Conservation (phyloP, 371 early-diverging fungal genomes). For the Batkoa obscura region DNA sequence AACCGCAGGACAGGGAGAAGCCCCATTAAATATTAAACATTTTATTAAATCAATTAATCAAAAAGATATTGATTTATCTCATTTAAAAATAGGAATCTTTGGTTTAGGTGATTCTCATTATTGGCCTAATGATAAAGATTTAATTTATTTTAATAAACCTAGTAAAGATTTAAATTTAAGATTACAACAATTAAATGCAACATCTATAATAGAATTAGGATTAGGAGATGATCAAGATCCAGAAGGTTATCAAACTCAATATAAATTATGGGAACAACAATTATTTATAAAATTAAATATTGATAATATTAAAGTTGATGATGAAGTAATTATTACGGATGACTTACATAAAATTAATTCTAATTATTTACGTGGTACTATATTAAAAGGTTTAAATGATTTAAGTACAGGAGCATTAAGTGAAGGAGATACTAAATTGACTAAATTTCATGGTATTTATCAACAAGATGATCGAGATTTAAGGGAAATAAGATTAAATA, state of each 20-base stretch:
- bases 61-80: slow-evolving; percentile 23
- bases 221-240: slow-evolving; percentile 85
- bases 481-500: slow-evolving; percentile 62
- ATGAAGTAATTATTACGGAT: slow-evolving; percentile 54
- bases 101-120: slow-evolving; percentile 86
- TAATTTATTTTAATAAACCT: slow-evolving; percentile 74
- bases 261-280: slow-evolving; percentile 50
- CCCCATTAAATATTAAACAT: slow-evolving; percentile 74
- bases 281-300: slow-evolving; percentile 67
- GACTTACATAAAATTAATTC: slow-evolving; percentile 76
- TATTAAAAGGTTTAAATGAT: slow-evolving; percentile 62
- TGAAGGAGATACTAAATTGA: slow-evolving; percentile 75
- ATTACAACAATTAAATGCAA: slow-evolving; percentile 53
- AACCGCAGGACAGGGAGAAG: slow-evolving; percentile 92
- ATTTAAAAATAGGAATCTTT: slow-evolving; percentile 56
- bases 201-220: slow-evolving; percentile 35
- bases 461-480: slow-evolving; percentile 90
- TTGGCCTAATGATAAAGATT: slow-evolving; percentile 85
- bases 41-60: slow-evolving; percentile 54
- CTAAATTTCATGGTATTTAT: slow-evolving; percentile 92
- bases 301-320: slow-evolving; percentile 33
- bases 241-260: slow-evolving; percentile 73
- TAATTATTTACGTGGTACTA: slow-evolving; percentile 81
- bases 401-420: slow-evolving; percentile 64
- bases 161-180: slow-evolving; percentile 67